These are phyloP conservation scores for Kodamaea anthophila DNA, from an alignment of 1,139 yeast genomes.

Conservation along the genomic window DNA sequence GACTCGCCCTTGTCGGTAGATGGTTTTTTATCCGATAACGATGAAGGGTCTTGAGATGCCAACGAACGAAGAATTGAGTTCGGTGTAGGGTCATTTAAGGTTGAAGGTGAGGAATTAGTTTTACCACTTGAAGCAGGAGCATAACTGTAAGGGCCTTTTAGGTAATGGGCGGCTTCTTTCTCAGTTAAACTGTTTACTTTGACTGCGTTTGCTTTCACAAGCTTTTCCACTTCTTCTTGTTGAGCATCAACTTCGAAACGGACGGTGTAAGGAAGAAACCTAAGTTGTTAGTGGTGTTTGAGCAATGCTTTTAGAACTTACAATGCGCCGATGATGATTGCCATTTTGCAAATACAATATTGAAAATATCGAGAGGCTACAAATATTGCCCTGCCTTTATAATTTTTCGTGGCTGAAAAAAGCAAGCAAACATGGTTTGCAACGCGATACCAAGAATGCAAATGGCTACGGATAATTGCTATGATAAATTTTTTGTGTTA, in stretches of 20 bases:
- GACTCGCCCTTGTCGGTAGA: slow-evolving; percentile 1
- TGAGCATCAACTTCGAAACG: slow-evolving; percentile 49
- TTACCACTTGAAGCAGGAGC: no score
- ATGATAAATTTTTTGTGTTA: no score
- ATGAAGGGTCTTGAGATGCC: no score
- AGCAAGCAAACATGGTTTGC: no score
- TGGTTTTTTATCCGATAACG: no score
- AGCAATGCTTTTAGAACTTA: slow-evolving; percentile 28
- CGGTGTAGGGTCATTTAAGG: slow-evolving; percentile 1
- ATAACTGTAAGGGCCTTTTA: slow-evolving; percentile 5
- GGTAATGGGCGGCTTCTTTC: slow-evolving; percentile 4
- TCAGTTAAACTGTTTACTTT: slow-evolving; percentile 4
- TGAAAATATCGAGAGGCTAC: no score
- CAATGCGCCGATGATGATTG: slow-evolving; percentile 57
- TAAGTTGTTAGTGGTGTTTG: slow-evolving; percentile 20
- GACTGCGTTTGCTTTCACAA: slow-evolving; percentile 8
- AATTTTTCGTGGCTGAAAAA: no score
- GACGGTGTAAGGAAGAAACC: slow-evolving; percentile 68
- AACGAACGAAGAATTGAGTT: slow-evolving; percentile 18
- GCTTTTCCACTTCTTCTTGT: slow-evolving; percentile 6
- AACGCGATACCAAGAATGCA: no score
- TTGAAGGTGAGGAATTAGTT: no score
- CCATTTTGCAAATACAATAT: slow-evolving; percentile 44
- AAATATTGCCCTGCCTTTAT: no score
- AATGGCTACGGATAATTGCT: no score